Evolutionary conservation across 257 asterid species (phyloP).

Genomic region (Solanum sejunctum): DNA sequence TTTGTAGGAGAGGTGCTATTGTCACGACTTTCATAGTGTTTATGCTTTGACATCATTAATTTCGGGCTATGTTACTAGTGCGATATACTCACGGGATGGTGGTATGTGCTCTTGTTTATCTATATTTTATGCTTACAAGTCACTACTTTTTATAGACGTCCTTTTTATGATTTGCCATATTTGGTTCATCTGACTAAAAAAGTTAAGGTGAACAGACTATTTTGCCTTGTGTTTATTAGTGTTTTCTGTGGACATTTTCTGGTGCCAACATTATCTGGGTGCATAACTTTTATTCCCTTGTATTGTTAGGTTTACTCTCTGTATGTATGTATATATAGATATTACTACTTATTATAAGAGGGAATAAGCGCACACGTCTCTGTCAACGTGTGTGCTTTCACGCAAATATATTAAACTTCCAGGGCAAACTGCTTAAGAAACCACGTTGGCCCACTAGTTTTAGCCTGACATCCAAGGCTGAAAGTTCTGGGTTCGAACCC

Average conservation of each 20-base stretch:
- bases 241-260: not conserved
- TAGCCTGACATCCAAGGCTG: too few relatives aligned
- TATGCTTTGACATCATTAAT: constrained; percentile 52
- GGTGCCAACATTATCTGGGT: not conserved
- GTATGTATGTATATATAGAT: not conserved
- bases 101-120: constrained; percentile 19
- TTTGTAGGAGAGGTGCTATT: constrained; percentile 46
- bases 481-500: too few relatives aligned
- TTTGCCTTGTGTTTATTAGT: constrained; percentile 21
- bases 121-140: not conserved
- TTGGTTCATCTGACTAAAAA: not conserved
- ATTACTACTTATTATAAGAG: too few relatives aligned
- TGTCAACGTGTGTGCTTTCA: too few relatives aligned
- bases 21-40: constrained; percentile 41
- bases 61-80: constrained; percentile 50
- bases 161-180: not conserved
- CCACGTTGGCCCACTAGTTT: too few relatives aligned
- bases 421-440: too few relatives aligned
- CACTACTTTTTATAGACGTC: not conserved
- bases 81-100: constrained; percentile 52
- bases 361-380: too few relatives aligned
- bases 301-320: not conserved
- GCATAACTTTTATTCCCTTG: not conserved
- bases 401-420: too few relatives aligned
- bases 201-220: not conserved